Conservation (phyloP, 2,329 filamentous ascomycete species). For the Calonectria ilicicola region DNA sequence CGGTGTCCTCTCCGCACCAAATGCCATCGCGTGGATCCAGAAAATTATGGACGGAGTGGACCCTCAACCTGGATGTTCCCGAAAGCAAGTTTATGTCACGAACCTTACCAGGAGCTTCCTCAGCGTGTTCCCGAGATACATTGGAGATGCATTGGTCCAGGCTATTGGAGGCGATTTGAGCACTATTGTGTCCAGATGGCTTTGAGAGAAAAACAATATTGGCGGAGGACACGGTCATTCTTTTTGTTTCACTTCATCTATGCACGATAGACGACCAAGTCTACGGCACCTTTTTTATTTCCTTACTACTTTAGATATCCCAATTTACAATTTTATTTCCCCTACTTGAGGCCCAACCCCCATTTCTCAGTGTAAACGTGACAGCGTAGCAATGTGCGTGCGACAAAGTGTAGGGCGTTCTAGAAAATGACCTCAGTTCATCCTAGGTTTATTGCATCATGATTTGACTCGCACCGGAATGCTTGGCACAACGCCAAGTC, state of each 20-base stretch:
- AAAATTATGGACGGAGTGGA: neutral
- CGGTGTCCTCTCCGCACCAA: neutral
- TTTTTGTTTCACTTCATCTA: neutral
- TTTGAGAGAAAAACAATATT: neutral
- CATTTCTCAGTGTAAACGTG: neutral
- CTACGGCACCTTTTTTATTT: neutral
- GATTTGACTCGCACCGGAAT: neutral
- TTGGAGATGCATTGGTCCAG: neutral
- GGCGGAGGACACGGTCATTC: neutral
- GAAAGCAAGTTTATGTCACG: neutral
- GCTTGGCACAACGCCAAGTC: neutral
- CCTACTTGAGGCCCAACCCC: neutral
- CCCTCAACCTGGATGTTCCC: neutral
- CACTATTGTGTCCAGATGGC: conserved; percentile 1
- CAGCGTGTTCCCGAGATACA: neutral
- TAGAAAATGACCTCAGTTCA: neutral
- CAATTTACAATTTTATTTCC: neutral
- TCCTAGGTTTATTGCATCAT: neutral
- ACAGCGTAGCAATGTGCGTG: neutral
- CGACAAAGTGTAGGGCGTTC: neutral
- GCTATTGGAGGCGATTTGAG: neutral
- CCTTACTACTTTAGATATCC: neutral
- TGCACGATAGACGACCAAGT: neutral
- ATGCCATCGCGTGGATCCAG: neutral
- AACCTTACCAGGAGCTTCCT: neutral